phyloP scores from a whole-genome alignment of 768 basidiomycete genomes.

The Leccinum broughii region DNA sequence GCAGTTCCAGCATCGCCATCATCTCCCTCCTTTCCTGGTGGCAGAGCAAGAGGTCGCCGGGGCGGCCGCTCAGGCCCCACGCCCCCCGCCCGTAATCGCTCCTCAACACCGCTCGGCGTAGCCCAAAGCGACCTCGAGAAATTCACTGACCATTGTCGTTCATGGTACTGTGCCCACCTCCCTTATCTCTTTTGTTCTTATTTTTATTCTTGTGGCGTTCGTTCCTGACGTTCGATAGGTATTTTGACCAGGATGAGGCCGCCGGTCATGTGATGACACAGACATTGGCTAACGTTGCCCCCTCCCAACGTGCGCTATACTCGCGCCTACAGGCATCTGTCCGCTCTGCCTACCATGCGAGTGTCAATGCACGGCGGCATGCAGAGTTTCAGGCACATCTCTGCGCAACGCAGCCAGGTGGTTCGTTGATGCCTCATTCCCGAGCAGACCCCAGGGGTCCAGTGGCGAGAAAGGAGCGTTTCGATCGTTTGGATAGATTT shows the following conservation, averaged over 20 bases:
- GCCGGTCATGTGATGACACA: slow-evolving; percentile 81
- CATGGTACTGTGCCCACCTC: slow-evolving; percentile 54
- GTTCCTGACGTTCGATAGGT: slow-evolving; percentile 49
- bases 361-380: slow-evolving; percentile 69
- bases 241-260: slow-evolving; percentile 78
- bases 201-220: neutral
- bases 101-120: slow-evolving; percentile 67
- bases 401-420: slow-evolving; percentile 74
- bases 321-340: slow-evolving; percentile 85
- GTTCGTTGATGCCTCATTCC: slow-evolving; percentile 73
- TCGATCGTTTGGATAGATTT: slow-evolving; percentile 74
- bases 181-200: neutral
- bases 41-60: slow-evolving; percentile 49
- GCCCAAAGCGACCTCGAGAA: slow-evolving; percentile 69
- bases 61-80: slow-evolving; percentile 50
- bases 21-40: slow-evolving; percentile 53
- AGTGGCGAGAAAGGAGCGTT: slow-evolving; percentile 74
- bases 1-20: slow-evolving; percentile 50
- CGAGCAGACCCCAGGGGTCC: slow-evolving; percentile 63
- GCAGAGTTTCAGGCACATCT: slow-evolving; percentile 88
- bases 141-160: slow-evolving; percentile 74
- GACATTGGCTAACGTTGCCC: slow-evolving; percentile 73
- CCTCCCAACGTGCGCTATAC: slow-evolving; percentile 84
- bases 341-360: slow-evolving; percentile 81
- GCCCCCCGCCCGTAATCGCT: slow-evolving; percentile 60